These are phyloP conservation scores for Astrothelium subdiscretum DNA, from an alignment of 495 filamentous ascomycete species.

Conservation along the genomic window DNA sequence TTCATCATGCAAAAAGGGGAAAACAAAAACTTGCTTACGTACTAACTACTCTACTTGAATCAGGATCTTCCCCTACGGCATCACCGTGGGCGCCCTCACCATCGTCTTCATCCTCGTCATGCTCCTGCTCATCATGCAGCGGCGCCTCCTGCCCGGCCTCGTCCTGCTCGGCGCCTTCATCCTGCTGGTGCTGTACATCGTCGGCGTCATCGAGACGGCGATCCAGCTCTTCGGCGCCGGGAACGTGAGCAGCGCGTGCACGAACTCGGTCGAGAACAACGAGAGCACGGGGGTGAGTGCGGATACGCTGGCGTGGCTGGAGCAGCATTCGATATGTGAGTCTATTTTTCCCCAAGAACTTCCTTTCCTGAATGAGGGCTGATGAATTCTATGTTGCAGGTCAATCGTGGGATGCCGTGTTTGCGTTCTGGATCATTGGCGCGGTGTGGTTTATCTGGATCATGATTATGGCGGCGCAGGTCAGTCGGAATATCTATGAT, in stretches of 20 bases:
- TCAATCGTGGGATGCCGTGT: slow-evolving; percentile 49
- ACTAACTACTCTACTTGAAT: not conserved
- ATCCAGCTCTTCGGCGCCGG: slow-evolving; percentile 83
- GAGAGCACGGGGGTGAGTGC: slow-evolving; percentile 48
- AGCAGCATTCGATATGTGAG: slow-evolving; percentile 80
- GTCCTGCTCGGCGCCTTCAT: slow-evolving; percentile 89
- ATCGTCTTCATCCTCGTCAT: slow-evolving; percentile 31
- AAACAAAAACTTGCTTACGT: no score
- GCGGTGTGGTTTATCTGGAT: slow-evolving; percentile 86
- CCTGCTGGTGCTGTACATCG: slow-evolving; percentile 83
- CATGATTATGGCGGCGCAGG: slow-evolving; percentile 84
- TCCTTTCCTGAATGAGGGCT: not conserved
- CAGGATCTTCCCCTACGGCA: slow-evolving; percentile 93
- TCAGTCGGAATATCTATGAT: slow-evolving; percentile 53
- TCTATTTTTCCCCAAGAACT: slow-evolving; percentile 7
- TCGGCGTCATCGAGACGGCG: slow-evolving; percentile 77
- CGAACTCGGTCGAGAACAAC: slow-evolving; percentile 52
- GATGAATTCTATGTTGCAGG: slow-evolving; percentile 20
- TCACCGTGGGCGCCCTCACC: slow-evolving; percentile 36
- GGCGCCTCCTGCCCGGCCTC: slow-evolving; percentile 75
- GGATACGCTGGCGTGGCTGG: slow-evolving; percentile 71
- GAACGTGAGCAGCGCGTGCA: slow-evolving; percentile 70
- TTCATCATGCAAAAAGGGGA: no score
- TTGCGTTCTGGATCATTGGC: slow-evolving; percentile 64
- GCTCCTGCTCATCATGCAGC: slow-evolving; percentile 39